These are phyloP conservation scores for Darksidea phi DNA, from an alignment of 495 filamentous ascomycete species.

Conservation along the genomic window DNA sequence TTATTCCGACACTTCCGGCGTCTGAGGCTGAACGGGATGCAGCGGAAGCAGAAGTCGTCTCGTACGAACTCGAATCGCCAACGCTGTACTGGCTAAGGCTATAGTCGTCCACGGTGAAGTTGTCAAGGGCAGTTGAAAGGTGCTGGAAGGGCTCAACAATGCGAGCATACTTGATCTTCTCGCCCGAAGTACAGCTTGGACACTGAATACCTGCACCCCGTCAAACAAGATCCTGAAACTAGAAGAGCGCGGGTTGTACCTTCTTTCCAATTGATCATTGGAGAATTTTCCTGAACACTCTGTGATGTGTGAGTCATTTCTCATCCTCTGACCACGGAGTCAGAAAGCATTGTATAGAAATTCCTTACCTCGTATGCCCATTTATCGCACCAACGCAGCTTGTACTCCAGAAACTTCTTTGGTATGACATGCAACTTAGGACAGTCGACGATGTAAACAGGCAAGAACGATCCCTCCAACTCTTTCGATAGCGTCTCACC, in stretches of 20 bases:
- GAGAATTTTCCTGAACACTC: conserved; percentile 31
- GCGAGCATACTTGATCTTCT: conserved; percentile 33
- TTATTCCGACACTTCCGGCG: conserved; percentile 13
- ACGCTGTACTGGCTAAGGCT: conserved; percentile 29
- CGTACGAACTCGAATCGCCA: conserved; percentile 25
- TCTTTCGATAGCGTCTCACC: conserved; percentile 19
- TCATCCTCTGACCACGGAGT: too few species aligned
- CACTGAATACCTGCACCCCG: conserved; percentile 28
- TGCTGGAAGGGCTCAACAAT: conserved; percentile 31
- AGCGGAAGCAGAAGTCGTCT: conserved; percentile 15
- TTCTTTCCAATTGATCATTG: conserved; percentile 35
- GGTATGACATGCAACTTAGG: conserved; percentile 31
- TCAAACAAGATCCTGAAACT: too few species aligned
- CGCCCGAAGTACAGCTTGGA: conserved; percentile 25
- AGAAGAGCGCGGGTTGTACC: conserved; percentile 11
- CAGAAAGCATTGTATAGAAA: not conserved
- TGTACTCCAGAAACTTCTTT: conserved; percentile 28
- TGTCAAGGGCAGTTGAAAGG: conserved; percentile 18
- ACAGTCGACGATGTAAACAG: conserved; percentile 32
- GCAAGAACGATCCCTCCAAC: conserved; percentile 19
- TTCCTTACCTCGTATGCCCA: conserved; percentile 32
- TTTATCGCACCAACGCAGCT: conserved; percentile 32
- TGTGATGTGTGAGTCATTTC: not conserved
- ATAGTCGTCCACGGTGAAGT: conserved; percentile 21
- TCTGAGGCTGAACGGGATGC: conserved; percentile 9